Base-by-base conservation (phyloP, 441 rosid species). In the Jatropha multifida region DNA sequence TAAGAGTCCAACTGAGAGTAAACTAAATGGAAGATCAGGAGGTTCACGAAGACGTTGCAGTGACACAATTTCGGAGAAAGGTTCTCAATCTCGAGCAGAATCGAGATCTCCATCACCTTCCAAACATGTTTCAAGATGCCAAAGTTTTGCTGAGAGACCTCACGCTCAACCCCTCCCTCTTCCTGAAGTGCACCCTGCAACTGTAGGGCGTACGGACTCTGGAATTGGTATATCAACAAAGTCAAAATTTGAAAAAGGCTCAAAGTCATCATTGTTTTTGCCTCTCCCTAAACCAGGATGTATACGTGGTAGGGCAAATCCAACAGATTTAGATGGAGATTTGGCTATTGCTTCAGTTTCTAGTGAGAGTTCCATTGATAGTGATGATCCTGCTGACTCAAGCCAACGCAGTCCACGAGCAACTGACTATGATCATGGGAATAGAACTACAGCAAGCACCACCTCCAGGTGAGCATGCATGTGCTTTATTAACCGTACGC, bases 111-210 rank as follows among this genome's bases (percentile, higher is more conserved):
- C 89, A 38, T 89, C 93, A 13, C 95, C 93, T 77, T 80, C 88
- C 51, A 90, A 86, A 74, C 73, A 83, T 75, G 95, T 89, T 44
- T 79, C 79, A 27, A 85, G 91, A 78, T 83, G 89, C 77, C 95
- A 87, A 81, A 90, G 90, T 79, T 90, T 90, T 81, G 74, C 69
- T 49, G 90, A 80, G 69, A 84, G 89, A 80, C 73, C 87, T 63
- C 83, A 42, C 77, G 88, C 93, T 15, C 95, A 89, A 65, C 93
- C 95, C 20, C 93, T 90, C 72, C 95, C 95, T 4, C 86, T 89
- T 81, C 95, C 95, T 75, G 83, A 78, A 46, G 65, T 78, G 77
- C 79, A 78, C 71, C 79, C 81, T 65, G 85, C 82, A 64, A 65
- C 77, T 71, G 85, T 83, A 56, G 85, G 79, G 37, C 85, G 80